Evolutionary conservation across 179 eudicot genomes (phyloP).

Genomic region (Actinidia arguta): DNA sequence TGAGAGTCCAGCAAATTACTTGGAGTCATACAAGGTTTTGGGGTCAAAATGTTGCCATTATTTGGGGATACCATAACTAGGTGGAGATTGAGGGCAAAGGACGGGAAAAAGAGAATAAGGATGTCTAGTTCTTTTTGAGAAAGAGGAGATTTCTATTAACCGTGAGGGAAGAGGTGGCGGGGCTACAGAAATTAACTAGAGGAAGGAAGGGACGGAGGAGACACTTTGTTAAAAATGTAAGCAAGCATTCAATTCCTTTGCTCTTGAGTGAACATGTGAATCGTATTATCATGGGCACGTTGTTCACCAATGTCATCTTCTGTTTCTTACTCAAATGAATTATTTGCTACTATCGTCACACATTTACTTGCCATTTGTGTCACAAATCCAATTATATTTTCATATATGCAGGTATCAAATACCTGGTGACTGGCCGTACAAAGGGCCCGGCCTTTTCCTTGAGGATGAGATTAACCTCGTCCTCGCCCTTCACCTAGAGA

Average conservation of each 20-base stretch:
- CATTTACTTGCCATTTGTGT: neutral
- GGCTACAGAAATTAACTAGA: too few relatives aligned
- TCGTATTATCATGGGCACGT: neutral
- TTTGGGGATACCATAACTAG: too few relatives aligned
- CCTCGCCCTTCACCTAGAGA: too few relatives aligned
- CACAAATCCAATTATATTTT: neutral
- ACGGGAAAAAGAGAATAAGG: neutral
- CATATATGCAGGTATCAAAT: conserved; percentile 68
- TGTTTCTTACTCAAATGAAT: neutral
- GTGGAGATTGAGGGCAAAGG: too few relatives aligned
- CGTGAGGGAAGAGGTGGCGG: too few relatives aligned
- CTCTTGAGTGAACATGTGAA: neutral
- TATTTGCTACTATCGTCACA: neutral
- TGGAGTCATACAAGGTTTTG: too few relatives aligned
- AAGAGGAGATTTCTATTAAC: too few relatives aligned
- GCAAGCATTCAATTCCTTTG: neutral
- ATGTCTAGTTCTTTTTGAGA: neutral
- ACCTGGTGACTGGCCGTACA: conserved; percentile 95
- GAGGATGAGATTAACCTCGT: too few relatives aligned
- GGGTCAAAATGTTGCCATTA: too few relatives aligned
- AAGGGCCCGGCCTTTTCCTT: too few relatives aligned
- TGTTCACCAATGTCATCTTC: neutral
- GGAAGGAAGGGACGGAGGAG: too few relatives aligned
- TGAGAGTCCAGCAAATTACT: too few relatives aligned
- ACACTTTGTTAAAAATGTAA: neutral